These are phyloP conservation scores for Trichoderma arundinaceum DNA, from an alignment of 2,329 filamentous ascomycete genomes.

Conservation along the genomic window DNA sequence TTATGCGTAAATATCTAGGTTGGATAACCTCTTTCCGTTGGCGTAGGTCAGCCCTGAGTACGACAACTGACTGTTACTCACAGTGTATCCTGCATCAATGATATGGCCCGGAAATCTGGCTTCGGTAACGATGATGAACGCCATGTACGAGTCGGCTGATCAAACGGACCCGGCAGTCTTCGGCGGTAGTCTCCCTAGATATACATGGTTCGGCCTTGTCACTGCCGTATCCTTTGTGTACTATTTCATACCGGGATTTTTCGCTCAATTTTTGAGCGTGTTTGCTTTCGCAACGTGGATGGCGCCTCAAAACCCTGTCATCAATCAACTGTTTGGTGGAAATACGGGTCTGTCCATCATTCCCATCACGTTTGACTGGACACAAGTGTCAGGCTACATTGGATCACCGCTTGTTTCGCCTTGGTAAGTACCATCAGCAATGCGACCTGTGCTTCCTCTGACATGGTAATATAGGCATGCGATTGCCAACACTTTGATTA, in stretches of 20 bases:
- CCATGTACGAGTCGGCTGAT: conserved; percentile 69
- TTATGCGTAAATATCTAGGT: conserved; percentile 69
- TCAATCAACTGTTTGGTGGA: conserved; percentile 77
- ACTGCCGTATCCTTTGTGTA: conserved; percentile 65
- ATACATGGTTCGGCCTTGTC: conserved; percentile 66
- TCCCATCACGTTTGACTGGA: conserved; percentile 79
- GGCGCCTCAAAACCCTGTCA: conserved; percentile 67
- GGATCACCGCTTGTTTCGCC: conserved; percentile 72
- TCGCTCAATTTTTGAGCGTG: conserved; percentile 71
- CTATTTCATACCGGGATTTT: conserved; percentile 72
- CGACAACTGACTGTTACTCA: background rate
- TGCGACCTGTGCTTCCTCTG: background rate
- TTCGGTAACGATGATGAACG: conserved; percentile 70
- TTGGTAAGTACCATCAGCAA: conserved; percentile 55
- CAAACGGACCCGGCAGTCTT: conserved; percentile 56
- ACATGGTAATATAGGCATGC: conserved; percentile 57
- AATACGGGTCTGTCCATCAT: conserved; percentile 69
- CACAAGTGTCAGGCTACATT: conserved; percentile 71
- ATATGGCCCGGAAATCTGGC: conserved; percentile 75
- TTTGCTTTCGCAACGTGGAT: conserved; percentile 77
- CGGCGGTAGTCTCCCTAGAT: conserved; percentile 70
- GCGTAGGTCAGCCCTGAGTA: background rate
- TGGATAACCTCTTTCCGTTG: conserved; percentile 33
- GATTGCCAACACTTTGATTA: conserved; percentile 74
- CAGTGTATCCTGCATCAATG: conserved; percentile 71